Percentiles rank a stretch among this genome's conserved stretches.
Evolutionary conservation across 371 early-diverging fungal species (phyloP).

Genomic region (Mortierella sp.): DNA sequence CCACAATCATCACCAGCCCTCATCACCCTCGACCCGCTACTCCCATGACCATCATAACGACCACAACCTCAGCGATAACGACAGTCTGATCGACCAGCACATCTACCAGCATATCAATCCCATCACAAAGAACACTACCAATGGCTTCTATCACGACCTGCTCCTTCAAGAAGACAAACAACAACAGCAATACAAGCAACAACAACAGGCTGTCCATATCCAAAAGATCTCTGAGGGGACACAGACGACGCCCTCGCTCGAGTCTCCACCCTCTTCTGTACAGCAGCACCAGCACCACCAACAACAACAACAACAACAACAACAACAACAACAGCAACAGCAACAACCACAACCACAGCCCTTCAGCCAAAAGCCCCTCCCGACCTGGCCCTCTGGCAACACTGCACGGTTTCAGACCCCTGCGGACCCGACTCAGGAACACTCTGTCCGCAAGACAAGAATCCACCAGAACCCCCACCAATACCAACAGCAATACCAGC

Average conservation of each 20-base stretch:
- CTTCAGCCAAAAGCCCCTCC: slow-evolving; percentile 2
- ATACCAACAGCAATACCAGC: neutral
- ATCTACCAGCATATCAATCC: neutral
- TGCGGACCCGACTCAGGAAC: slow-evolving; percentile 14
- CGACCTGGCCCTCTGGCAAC: slow-evolving; percentile 40
- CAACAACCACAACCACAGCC: slow-evolving; percentile 1
- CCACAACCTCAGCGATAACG: neutral
- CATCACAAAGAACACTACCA: neutral
- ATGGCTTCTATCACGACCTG: slow-evolving; percentile 33
- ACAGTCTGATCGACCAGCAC: slow-evolving; percentile 1
- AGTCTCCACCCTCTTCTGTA: neutral
- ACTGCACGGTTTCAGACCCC: slow-evolving; percentile 30
- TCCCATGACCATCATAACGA: neutral
- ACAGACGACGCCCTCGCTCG: slow-evolving; percentile 15
- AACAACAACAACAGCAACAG: slow-evolving; percentile 4
- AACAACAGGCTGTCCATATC: slow-evolving; percentile 3
- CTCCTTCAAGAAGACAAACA: slow-evolving; percentile 5
- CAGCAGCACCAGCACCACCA: neutral
- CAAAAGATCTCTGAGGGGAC: slow-evolving; percentile 31
- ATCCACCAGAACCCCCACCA: neutral
- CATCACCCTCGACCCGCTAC: neutral
- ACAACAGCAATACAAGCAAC: neutral
- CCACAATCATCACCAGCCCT: neutral
- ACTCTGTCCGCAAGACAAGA: neutral
- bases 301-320: slow-evolving; percentile 5